A percentile compares a stretch with the other conserved stretches of the same genome.
These are phyloP conservation scores for Candida nemodendra DNA, from an alignment of 805 yeast species.

Conservation along the genomic window DNA sequence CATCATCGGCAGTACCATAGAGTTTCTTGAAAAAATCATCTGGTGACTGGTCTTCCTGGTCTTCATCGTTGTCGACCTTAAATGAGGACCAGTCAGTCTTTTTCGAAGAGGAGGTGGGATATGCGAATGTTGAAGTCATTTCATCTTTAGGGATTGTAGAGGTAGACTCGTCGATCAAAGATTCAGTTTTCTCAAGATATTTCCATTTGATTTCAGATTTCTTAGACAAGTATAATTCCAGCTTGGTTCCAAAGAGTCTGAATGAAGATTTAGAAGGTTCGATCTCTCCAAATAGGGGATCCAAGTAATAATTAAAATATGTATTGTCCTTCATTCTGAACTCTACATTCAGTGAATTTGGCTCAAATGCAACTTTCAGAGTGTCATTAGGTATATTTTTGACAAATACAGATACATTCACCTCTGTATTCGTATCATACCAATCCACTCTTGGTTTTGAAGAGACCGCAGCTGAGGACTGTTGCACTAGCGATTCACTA, in stretches of 20 bases:
- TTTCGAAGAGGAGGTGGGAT: conserved; percentile 66
- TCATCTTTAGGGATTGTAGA: conserved; percentile 7
- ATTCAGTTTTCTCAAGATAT: conserved; percentile 38
- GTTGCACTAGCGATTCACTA: background rate
- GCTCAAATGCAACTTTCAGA: conserved; percentile 39
- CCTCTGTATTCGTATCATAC: conserved; percentile 61
- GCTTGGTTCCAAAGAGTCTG: conserved; percentile 64
- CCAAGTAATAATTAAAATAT: conserved; percentile 51
- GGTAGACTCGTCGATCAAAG: conserved; percentile 9
- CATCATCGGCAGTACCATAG: conserved; percentile 80
- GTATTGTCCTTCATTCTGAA: conserved; percentile 51
- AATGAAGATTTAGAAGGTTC: conserved; percentile 43
- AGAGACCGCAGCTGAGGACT: background rate
- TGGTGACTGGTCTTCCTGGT: conserved; percentile 47
- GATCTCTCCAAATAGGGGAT: conserved; percentile 53
- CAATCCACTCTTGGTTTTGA: conserved; percentile 52
- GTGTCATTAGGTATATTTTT: conserved; percentile 57
- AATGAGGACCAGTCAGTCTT: conserved; percentile 69
- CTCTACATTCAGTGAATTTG: conserved; percentile 37
- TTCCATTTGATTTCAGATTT: conserved; percentile 49
- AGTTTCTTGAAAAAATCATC: conserved; percentile 73
- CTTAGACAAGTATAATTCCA: conserved; percentile 68
- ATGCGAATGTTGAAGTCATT: conserved; percentile 27
- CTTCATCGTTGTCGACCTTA: conserved; percentile 36
- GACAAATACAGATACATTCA: conserved; percentile 71